Percentiles rank a stretch among this genome's conserved stretches.
These are phyloP conservation scores for Ceratonia siliqua DNA, from an alignment of 306 rosid genomes.

Conservation along the genomic window DNA sequence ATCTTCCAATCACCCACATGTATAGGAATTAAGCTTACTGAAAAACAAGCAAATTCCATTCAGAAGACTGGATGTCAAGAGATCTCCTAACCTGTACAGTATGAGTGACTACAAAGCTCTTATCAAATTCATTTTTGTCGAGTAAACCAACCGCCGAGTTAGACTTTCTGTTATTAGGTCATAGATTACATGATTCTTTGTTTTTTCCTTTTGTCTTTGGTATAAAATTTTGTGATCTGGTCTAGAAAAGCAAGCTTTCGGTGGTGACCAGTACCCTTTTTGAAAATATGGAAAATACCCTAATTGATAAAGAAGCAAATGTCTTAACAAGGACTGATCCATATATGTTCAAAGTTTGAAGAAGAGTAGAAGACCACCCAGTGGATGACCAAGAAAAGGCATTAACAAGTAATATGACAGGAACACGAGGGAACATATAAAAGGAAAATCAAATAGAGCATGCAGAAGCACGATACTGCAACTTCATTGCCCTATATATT, in stretches of 20 bases:
- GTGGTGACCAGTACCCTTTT: slow-evolving; percentile 33
- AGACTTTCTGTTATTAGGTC: not conserved
- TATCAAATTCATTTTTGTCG: too few species aligned
- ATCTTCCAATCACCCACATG: too few species aligned
- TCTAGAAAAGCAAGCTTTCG: slow-evolving; percentile 38
- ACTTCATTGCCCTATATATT: not conserved
- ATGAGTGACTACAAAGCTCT: too few species aligned
- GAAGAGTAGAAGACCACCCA: not conserved
- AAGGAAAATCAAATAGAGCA: not conserved
- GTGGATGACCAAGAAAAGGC: not conserved
- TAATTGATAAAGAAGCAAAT: slow-evolving; percentile 27
- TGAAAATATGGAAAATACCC: slow-evolving; percentile 36
- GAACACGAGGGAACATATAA: not conserved
- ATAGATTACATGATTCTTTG: not conserved
- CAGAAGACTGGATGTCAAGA: too few species aligned
- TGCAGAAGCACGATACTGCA: not conserved
- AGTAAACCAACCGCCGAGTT: too few species aligned
- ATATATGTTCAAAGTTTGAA: not conserved
- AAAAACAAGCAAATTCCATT: too few species aligned
- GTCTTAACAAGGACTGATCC: not conserved
- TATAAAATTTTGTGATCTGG: not conserved
- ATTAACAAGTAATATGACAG: not conserved
- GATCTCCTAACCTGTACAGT: too few species aligned
- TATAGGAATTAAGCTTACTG: too few species aligned
- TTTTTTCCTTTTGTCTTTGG: not conserved